Base-by-base conservation (phyloP, 176 grass and related monocot genomes). In the Pharus latifolius region DNA sequence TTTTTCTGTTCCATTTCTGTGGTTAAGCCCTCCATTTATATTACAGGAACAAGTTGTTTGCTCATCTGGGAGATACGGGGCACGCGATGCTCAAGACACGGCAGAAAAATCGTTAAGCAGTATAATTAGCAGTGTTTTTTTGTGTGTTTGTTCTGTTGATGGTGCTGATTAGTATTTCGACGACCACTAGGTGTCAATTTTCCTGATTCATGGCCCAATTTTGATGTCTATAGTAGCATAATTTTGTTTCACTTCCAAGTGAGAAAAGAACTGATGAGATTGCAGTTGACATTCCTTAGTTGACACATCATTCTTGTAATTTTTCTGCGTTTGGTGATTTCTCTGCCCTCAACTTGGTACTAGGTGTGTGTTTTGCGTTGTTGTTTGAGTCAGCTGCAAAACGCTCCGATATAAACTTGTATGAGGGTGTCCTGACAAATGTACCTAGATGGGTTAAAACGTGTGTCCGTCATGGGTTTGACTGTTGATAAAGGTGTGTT, bases 41-140 rank as follows among this genome's bases (percentile, higher is more conserved):
- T 44, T 75, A 37, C 74, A 99, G 90, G 76, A 99, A 93, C 53
- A 99, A 84, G 60, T 69, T 99, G 48, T 99, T 99, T 76, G 74
- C 82, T 62, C 95, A 99, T 69, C 78, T 94, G 51, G 85, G 83
- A 69, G 87, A 90, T 72, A 91, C 90, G 24, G 95, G 95, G 30
- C 90, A 99, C 22, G 74, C 86, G 11, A 79, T 75, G 56, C 46
- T 92, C 34, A 97, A 97, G 59, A 48, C 59, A 19, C 60, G 62
- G 3, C 75, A 80, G 75, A 81, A 65, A 70, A 84, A 60, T 11
- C 72, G 66, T 19, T 63, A 65, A 75, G 22, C 33, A 27, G 24
- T n/a, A 7, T 16, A 80, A 33, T 59, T 37, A 31, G 4, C 72
- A 60, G 20, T 7, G 27, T 54, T 65, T 66, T 41, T 53, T 8